A percentile compares a stretch with the other conserved stretches of the same genome.
Evolutionary conservation across 495 filamentous ascomycete species (phyloP).

Genomic region (Xanthoparmelia taractica): DNA sequence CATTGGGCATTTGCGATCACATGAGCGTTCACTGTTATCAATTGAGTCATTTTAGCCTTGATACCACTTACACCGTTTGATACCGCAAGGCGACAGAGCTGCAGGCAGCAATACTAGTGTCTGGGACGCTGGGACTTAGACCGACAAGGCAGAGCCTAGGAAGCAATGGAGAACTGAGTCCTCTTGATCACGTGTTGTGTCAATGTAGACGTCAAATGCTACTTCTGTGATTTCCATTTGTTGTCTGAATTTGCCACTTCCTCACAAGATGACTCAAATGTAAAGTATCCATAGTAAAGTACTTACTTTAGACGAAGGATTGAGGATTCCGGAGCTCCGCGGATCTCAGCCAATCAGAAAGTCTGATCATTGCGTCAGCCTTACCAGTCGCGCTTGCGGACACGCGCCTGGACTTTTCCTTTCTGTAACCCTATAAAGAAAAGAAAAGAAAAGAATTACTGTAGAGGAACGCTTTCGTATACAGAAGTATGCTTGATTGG

Average conservation of each 20-base stretch:
- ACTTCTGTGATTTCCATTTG: neutral
- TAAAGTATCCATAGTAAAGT: no score
- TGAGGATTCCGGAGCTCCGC: neutral
- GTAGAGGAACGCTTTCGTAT: neutral
- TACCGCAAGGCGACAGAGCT: slow-evolving; percentile 17
- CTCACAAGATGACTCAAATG: neutral
- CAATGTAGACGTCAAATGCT: neutral
- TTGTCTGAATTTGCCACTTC: neutral
- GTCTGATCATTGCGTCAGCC: neutral
- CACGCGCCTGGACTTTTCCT: neutral
- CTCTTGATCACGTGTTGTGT: neutral
- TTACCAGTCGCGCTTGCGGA: slow-evolving; percentile 1
- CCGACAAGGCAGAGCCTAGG: neutral
- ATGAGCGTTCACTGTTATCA: slow-evolving; percentile 5
- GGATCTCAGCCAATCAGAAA: neutral
- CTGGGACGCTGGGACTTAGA: neutral
- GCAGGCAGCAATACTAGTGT: slow-evolving; percentile 23
- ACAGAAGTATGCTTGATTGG: neutral
- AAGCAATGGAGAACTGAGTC: neutral
- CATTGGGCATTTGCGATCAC: slow-evolving; percentile 7
- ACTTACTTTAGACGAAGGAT: no score
- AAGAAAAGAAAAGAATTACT: no score
- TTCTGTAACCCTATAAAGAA: neutral
- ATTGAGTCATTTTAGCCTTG: slow-evolving; percentile 19
- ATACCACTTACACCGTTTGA: slow-evolving; percentile 15